Base-by-base conservation (phyloP, 306 rosid species). In the Sophora flavescens region DNA sequence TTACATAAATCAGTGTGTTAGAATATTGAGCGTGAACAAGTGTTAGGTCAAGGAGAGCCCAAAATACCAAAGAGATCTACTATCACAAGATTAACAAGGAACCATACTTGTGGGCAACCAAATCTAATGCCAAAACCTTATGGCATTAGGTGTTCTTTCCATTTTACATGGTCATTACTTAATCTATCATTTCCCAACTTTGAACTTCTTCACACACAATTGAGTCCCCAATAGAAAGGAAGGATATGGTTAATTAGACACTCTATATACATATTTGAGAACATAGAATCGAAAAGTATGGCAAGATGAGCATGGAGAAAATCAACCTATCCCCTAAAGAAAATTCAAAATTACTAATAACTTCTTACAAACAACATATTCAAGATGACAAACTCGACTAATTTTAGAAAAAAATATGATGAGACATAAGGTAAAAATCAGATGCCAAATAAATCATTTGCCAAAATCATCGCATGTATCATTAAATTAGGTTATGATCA, bases 391-490 rank as follows among this genome's bases (percentile, higher is more conserved):
- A 13, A 35, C 47, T 30, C 7, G 9, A 8, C 48, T 33, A 69
- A 52, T 8, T 51, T 8, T 3, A 48, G 16, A 4, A 5, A 36
- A 32, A 36, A 33, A 4, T 56, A 13, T 6, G 13, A 26, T 13
- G 30, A 42, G 13, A 4, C 9, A 51, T 7, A 15, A 32, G 14
- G 60, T 30, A 15, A 44, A 74, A 30, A 30, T 30, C 5, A 8
- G 18, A 60, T 15, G 30, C 68, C 15, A 33, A 64, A 64, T 26
- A 22, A 28, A 54, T 16, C 44, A 52, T 65, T 53, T n/a, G n/a
- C 14, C 76, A 69, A 44, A 68, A 69, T 61, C 15, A 15, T 17
- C 58, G 8, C 71, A 70, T 26, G 42, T 52, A 36, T 26, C 45
- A 53, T 26, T 48, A 45, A 28, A 14, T 52, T 51, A 64, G 64